Base-by-base conservation (phyloP, 2,329 filamentous ascomycete genomes). In the Knoxdaviesia capensis region DNA sequence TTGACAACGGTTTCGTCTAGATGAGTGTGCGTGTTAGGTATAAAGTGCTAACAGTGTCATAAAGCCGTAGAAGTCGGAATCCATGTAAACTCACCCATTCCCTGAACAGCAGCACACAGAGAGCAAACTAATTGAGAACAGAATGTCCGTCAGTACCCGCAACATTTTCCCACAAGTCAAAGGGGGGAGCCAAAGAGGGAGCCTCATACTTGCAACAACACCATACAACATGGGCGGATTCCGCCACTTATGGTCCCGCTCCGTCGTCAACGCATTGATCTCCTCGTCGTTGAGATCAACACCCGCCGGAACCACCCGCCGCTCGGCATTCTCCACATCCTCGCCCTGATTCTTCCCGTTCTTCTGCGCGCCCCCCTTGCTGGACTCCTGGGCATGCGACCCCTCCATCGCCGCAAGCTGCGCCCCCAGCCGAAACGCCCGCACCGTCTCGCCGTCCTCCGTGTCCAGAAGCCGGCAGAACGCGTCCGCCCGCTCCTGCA, bases 71-170 rank as follows among this genome's bases (percentile, higher is more conserved):
- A 9, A 10, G 20, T 29, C 4, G 9, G 10, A 38, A 31, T 20
- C 5, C 9, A 20, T 20, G 20, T 33, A 7, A 5, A 20, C 44
- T 43, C 43, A 45, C 44, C 47, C 73, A 79, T 78, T 50, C 77
- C 77, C 52, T 82, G 78, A 1, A 82, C 78, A 29, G 76, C 75
- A 10, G 78, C 78, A 37, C 70, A 77, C 20, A 73, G 63, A n/a
- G 74, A 79, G 50, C 75, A 80, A 34, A 77, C 63, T 45, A 31
- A 20, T 29, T 30, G 6, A 30, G 11, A 30, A 2, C 3, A 1
- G 7, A 36, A 10, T 10, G n/a, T 20, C 20, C 20, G 20, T 20
- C 20, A 20, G 20, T 20, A 20, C 20, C 20, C 20, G 20, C 20
- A 20, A 20, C 20, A 20, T 20, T 20, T 20, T 20, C 20, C 20